A percentile compares a stretch with the other conserved stretches of the same genome.
phyloP scores from a whole-genome alignment of 805 yeast genomes.

The Kluyveromyces nonfermentans region DNA sequence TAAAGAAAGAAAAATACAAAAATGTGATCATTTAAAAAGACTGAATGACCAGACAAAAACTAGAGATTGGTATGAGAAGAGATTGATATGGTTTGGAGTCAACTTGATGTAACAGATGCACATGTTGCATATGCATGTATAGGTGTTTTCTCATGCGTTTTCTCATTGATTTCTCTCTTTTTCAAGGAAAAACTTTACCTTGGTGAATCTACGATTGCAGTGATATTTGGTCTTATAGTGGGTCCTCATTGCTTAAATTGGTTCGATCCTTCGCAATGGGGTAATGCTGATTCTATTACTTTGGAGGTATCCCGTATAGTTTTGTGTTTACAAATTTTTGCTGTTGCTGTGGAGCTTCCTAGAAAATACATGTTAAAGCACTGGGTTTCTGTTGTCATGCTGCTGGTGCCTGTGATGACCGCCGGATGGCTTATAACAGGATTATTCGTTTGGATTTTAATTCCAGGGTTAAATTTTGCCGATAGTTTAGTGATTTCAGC shows the following conservation, averaged over 20 bases:
- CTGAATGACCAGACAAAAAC: not conserved
- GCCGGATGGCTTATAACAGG: constrained; percentile 82
- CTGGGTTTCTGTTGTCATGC: constrained; percentile 64
- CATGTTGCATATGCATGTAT: constrained; percentile 84
- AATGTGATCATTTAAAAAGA: not conserved
- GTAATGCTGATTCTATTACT: constrained; percentile 72
- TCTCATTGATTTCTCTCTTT: constrained; percentile 71
- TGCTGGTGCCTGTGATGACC: constrained; percentile 83
- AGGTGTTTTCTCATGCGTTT: constrained; percentile 72
- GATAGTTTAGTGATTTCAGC: constrained; percentile 71
- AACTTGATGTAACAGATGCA: constrained; percentile 44
- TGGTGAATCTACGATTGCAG: constrained; percentile 88
- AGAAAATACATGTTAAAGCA: constrained; percentile 79
- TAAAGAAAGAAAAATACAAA: too few species aligned
- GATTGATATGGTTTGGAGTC: constrained; percentile 23
- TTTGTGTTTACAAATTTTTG: constrained; percentile 80
- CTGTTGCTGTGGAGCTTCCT: constrained; percentile 91
- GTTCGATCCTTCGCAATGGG: constrained; percentile 82
- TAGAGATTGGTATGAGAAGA: not conserved
- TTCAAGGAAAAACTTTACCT: constrained; percentile 77
- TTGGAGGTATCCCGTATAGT: constrained; percentile 77
- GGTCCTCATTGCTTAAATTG: constrained; percentile 83
- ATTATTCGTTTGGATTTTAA: constrained; percentile 64
- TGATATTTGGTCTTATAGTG: constrained; percentile 73
- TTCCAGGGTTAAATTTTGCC: constrained; percentile 63